Evolutionary conservation across 208 protist genomes (phyloP).

Genomic region (Angomonas deanei): DNA sequence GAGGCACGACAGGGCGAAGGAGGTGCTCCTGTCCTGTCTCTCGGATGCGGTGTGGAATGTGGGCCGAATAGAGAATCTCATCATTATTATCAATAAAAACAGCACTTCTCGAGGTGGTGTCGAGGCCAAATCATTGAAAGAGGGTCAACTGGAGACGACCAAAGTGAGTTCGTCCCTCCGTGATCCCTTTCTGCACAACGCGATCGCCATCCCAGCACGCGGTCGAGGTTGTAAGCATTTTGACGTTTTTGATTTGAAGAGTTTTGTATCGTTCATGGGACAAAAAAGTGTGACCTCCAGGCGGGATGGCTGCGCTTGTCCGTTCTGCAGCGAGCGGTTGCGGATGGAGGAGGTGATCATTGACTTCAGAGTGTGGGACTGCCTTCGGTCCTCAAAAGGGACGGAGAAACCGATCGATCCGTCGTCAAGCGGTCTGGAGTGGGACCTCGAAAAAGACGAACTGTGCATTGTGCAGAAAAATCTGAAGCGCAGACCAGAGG

Average conservation of each 20-base stretch:
- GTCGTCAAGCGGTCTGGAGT: conserved; percentile 18
- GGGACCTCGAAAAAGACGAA: conserved; percentile 22
- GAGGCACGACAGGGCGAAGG: conserved; percentile 8
- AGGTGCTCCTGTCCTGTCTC: conserved; percentile 18
- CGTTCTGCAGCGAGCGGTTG: conserved; percentile 32
- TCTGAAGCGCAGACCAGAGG: neutral
- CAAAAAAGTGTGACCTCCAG: conserved; percentile 6
- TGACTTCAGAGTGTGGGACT: conserved; percentile 30
- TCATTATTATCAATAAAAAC: conserved; percentile 8
- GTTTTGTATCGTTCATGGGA: conserved; percentile 44
- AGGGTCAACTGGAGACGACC: conserved; percentile 24
- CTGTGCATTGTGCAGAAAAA: neutral
- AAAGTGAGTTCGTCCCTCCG: conserved; percentile 40
- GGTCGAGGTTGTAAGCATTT: conserved; percentile 52
- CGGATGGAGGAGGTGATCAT: conserved; percentile 36
- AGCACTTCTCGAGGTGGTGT: neutral
- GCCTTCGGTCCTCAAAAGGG: conserved; percentile 20
- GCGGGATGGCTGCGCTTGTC: conserved; percentile 30
- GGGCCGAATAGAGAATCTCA: conserved; percentile 11
- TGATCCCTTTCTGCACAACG: conserved; percentile 52
- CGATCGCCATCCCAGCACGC: conserved; percentile 48
- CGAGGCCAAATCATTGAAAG: neutral
- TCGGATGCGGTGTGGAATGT: conserved; percentile 22
- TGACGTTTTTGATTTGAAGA: conserved; percentile 71
- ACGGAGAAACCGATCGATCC: neutral